Conservation (phyloP, 306 rosid genomes). For the Chamaecrista fasciculata region DNA sequence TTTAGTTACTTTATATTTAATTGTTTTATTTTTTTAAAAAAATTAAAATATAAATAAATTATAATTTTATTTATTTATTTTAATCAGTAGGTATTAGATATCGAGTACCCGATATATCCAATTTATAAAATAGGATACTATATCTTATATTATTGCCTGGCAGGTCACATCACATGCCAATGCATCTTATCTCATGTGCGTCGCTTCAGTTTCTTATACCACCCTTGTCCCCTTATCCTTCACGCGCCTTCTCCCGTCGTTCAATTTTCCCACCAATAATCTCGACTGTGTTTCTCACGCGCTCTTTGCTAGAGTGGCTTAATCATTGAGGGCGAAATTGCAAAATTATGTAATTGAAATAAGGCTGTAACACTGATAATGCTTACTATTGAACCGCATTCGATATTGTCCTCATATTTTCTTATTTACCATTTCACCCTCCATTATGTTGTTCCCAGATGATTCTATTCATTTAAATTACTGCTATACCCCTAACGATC, state of each 20-base stretch:
- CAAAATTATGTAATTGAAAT: neutral
- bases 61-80: too few relatives aligned
- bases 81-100: too few relatives aligned
- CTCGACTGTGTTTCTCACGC: conserved; percentile 23
- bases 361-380: neutral
- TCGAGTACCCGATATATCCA: too few relatives aligned
- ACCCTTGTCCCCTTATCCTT: conserved; percentile 29
- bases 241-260: conserved; percentile 31
- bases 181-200: conserved; percentile 39
- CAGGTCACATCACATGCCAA: conserved; percentile 53
- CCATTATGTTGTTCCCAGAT: neutral
- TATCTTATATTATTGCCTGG: too few relatives aligned
- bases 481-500: conserved; percentile 24
- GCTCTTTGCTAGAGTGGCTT: neutral
- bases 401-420: neutral
- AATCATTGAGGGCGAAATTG: too few relatives aligned
- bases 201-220: conserved; percentile 30
- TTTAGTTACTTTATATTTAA: too few relatives aligned
- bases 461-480: neutral
- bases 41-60: too few relatives aligned
- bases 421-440: conserved; percentile 18
- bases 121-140: too few relatives aligned
- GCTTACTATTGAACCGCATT: neutral
- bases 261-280: neutral
- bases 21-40: too few relatives aligned